Evolutionary conservation across 2,329 filamentous ascomycete species (phyloP).

Genomic region (Diaporthe citrichinensis): DNA sequence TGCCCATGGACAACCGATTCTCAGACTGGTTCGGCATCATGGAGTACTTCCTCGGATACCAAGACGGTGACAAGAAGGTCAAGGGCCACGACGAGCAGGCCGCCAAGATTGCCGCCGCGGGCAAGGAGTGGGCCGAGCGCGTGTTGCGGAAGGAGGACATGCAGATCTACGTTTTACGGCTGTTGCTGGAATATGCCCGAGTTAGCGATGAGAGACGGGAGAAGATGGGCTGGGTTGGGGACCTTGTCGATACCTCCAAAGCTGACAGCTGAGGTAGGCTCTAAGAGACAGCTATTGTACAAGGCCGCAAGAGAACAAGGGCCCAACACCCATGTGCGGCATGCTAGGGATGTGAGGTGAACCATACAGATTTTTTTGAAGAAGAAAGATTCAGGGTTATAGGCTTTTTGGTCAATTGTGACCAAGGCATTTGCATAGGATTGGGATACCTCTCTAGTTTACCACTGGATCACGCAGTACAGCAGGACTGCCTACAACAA

Average conservation of each 20-base stretch:
- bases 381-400: background rate
- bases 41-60: slow-evolving; percentile 80
- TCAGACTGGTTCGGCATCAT: slow-evolving; percentile 80
- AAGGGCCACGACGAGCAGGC: slow-evolving; percentile 69
- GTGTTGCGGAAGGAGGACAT: slow-evolving; percentile 81
- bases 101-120: slow-evolving; percentile 74
- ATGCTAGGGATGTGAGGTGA: background rate
- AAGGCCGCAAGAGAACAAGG: background rate
- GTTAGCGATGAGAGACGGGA: slow-evolving; percentile 66
- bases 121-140: slow-evolving; percentile 77
- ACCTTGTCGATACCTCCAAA: background rate
- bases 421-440: slow-evolving; percentile 21
- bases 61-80: slow-evolving; percentile 48
- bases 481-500: slow-evolving; percentile 2
- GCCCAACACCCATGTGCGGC: background rate
- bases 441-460: slow-evolving; percentile 24
- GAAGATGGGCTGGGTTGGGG: slow-evolving; percentile 60
- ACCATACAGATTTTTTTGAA: background rate
- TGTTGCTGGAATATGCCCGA: slow-evolving; percentile 75
- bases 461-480: slow-evolving; percentile 3
- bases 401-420: background rate
- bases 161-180: slow-evolving; percentile 76
- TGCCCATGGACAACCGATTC: slow-evolving; percentile 83
- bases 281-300: background rate
- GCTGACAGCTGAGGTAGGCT: slow-evolving; percentile 5